Conservation (phyloP, 106 monocot species). For the Acanthochlamys bracteata region DNA sequence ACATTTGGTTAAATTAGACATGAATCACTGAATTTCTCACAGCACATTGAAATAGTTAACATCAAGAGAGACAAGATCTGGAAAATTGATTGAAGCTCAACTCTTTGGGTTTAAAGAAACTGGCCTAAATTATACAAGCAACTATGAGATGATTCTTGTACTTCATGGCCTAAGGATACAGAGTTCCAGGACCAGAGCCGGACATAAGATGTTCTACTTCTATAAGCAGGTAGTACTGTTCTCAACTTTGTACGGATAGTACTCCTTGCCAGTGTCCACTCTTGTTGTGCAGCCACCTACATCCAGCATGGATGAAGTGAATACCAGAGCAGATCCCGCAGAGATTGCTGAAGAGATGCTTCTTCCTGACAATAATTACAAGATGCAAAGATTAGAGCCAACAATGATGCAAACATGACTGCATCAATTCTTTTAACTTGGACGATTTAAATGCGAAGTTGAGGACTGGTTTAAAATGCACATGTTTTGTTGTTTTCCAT, state of each 20-base stretch:
- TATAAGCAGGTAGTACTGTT: conserved; percentile 17
- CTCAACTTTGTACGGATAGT: conserved; percentile 62
- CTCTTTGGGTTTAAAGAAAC: no score
- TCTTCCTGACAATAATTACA: conserved; percentile 39
- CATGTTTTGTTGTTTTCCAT: no score
- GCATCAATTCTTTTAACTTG: not conserved
- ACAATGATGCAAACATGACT: not conserved
- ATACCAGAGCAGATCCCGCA: conserved; percentile 69
- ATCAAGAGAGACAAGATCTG: no score
- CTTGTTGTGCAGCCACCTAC: conserved; percentile 62
- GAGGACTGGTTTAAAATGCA: no score
- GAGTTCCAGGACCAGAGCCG: not conserved
- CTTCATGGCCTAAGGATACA: no score
- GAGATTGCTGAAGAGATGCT: conserved; percentile 28
- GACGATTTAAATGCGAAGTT: no score
- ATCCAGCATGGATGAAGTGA: conserved; percentile 76
- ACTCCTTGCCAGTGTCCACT: conserved; percentile 66
- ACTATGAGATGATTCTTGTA: no score
- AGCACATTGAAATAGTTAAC: no score
- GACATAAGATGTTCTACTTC: not conserved
- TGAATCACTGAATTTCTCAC: no score
- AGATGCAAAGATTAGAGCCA: not conserved
- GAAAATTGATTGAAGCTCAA: no score
- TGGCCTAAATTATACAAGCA: no score
- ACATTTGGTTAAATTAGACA: no score